Percentiles rank a stretch among this genome's conserved stretches.
phyloP scores from a whole-genome alignment of 2,329 filamentous ascomycete genomes.

The Ceratocystis variospora region DNA sequence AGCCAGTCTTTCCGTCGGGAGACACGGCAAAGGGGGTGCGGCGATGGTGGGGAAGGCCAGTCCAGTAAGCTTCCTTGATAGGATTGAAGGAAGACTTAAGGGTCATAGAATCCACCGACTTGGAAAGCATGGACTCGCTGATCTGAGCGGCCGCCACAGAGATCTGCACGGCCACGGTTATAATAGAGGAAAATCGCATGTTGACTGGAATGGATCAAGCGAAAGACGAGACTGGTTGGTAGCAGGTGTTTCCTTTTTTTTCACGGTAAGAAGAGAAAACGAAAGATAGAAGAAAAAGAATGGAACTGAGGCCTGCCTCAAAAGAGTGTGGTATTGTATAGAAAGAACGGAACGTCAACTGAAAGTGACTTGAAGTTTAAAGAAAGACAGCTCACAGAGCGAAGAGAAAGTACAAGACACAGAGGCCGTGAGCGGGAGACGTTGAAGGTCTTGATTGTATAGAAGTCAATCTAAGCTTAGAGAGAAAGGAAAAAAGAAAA shows the following conservation, averaged over 20 bases:
- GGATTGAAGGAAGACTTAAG: constrained; percentile 42
- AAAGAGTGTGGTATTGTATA: neutral
- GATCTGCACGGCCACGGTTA: constrained; percentile 7
- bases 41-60: constrained; percentile 45
- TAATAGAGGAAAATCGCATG: neutral
- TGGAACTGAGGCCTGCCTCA: constrained; percentile 12
- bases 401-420: neutral
- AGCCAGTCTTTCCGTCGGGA: constrained; percentile 44
- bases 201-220: neutral
- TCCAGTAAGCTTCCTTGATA: constrained; percentile 48
- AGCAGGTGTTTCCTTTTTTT: neutral
- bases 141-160: constrained; percentile 7
- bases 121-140: constrained; percentile 22
- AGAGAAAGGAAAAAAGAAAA: neutral
- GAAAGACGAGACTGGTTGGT: neutral
- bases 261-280: no score
- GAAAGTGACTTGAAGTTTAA: constrained; percentile 2
- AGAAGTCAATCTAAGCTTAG: constrained; percentile 2
- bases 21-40: constrained; percentile 50
- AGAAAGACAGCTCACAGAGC: constrained; percentile 13
- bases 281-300: neutral
- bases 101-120: constrained; percentile 31
- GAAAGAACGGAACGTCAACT: constrained; percentile 13
- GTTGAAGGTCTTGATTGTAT: constrained; percentile 1
- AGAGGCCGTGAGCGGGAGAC: neutral